Conservation (phyloP, 257 asterid genomes). For the Linderniella brevidens region DNA sequence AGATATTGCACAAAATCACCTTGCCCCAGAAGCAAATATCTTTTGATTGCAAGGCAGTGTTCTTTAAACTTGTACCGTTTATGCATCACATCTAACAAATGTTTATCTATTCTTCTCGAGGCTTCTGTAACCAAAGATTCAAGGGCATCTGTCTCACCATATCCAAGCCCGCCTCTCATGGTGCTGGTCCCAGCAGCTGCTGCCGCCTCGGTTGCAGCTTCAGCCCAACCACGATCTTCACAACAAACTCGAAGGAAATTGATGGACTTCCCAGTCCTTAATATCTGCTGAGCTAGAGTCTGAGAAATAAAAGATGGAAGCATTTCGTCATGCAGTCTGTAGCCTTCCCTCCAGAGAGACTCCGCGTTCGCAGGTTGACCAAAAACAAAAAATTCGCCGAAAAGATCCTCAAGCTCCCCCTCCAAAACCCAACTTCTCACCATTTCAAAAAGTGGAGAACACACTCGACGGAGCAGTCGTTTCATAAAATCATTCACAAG, state of each 20-base stretch:
- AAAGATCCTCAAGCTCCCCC: constrained; percentile 96
- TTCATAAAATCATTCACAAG: constrained; percentile 88
- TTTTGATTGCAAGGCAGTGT: constrained; percentile 95
- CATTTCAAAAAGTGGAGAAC: constrained; percentile 98
- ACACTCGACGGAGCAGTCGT: constrained; percentile 70
- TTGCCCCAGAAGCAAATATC: constrained; percentile 91
- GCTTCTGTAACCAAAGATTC: constrained; percentile 86
- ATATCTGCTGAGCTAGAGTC: constrained; percentile 78
- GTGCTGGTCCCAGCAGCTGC: constrained; percentile 90
- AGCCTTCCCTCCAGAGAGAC: constrained; percentile 98
- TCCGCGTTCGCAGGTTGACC: constrained; percentile 94
- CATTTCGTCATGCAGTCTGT: constrained; percentile 72
- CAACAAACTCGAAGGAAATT: constrained; percentile 96
- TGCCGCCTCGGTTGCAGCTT: constrained; percentile 81
- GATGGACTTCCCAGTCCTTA: constrained; percentile 93
- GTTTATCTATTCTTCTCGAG: constrained; percentile 80
- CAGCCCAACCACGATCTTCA: constrained; percentile 97
- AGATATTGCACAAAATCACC: constrained; percentile 97
- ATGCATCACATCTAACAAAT: constrained; percentile 75
- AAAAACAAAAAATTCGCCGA: constrained; percentile 74
- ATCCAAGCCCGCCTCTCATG: constrained; percentile 78
- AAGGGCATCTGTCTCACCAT: constrained; percentile 96
- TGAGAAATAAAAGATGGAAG: constrained; percentile 89
- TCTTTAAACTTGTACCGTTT: constrained; percentile 76
- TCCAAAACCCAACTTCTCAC: constrained; percentile 98